phyloP scores from a whole-genome alignment of 495 filamentous ascomycete species.

The Daldinia loculata region DNA sequence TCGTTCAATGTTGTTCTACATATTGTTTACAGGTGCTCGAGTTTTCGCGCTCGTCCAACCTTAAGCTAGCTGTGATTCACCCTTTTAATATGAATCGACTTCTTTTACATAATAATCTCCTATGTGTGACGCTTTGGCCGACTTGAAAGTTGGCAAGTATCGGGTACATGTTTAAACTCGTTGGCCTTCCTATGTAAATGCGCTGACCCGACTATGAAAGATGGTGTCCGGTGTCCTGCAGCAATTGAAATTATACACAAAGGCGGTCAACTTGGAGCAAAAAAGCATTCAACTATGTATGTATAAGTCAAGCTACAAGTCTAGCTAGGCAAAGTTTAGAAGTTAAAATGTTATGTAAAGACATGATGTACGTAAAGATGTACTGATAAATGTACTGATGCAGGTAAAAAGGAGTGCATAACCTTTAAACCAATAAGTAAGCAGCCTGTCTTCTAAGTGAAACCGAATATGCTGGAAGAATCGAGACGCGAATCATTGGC shows the following conservation, averaged over 20 bases:
- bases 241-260: constrained; percentile 40
- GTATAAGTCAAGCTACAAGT: background rate
- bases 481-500: constrained; percentile 40
- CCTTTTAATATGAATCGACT: background rate
- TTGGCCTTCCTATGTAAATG: constrained; percentile 13
- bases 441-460: constrained; percentile 33
- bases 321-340: constrained; percentile 8
- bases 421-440: constrained; percentile 39
- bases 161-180: background rate
- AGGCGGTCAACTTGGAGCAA: constrained; percentile 38
- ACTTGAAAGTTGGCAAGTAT: constrained; percentile 5
- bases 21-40: constrained; percentile 6
- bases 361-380: background rate
- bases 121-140: constrained; percentile 17
- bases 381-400: constrained; percentile 18
- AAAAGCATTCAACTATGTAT: constrained; percentile 9
- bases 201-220: constrained; percentile 27
- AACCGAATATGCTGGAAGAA: constrained; percentile 49
- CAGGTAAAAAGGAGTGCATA: constrained; percentile 45
- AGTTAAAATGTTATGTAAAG: background rate
- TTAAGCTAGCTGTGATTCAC: constrained; percentile 1
- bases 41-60: constrained; percentile 27
- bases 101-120: constrained; percentile 15
- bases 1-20: background rate
- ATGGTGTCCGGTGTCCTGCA: constrained; percentile 21